Conservation (phyloP, 108 stramenopile species). For the Cylindrotheca closterium region DNA sequence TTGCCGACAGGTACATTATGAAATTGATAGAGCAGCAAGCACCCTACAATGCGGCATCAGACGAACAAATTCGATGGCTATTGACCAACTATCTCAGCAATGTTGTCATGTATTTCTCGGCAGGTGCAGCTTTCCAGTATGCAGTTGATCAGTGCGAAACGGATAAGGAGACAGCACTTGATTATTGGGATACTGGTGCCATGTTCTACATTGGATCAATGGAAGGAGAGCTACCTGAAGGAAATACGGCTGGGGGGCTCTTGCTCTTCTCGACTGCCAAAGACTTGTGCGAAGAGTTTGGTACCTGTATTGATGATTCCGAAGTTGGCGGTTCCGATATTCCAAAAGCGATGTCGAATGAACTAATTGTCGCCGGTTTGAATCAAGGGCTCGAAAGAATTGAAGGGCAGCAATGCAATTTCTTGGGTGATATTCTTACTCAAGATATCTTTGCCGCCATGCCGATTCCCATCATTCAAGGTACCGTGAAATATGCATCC, state of each 20-base stretch:
- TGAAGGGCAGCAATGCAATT: conserved; percentile 23
- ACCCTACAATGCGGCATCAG: conserved; percentile 17
- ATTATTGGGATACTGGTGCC: conserved; percentile 47
- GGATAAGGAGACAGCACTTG: conserved; percentile 9
- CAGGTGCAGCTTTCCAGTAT: conserved; percentile 15
- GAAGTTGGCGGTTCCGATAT: not conserved
- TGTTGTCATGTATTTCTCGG: conserved; percentile 41
- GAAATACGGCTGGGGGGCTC: conserved; percentile 23
- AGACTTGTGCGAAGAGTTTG: conserved; percentile 42
- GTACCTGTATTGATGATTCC: conserved; percentile 21
- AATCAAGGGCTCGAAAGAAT: conserved; percentile 10
- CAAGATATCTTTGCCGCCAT: conserved; percentile 24
- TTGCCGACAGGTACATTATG: conserved; percentile 31
- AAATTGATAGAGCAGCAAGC: conserved; percentile 20
- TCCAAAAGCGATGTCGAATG: conserved; percentile 23
- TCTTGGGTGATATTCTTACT: conserved; percentile 12
- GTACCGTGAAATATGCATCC: conserved; percentile 38
- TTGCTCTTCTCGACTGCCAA: conserved; percentile 43
- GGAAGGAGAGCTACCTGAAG: conserved; percentile 41
- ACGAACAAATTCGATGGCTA: conserved; percentile 27
- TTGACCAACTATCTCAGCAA: conserved; percentile 27
- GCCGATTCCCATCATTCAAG: conserved; percentile 49
- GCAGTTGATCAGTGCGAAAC: conserved; percentile 22
- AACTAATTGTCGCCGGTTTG: conserved; percentile 24
- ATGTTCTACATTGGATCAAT: conserved; percentile 52